These are phyloP conservation scores for Ogataea degrootiae DNA, from an alignment of 805 yeast species.

Conservation along the genomic window DNA sequence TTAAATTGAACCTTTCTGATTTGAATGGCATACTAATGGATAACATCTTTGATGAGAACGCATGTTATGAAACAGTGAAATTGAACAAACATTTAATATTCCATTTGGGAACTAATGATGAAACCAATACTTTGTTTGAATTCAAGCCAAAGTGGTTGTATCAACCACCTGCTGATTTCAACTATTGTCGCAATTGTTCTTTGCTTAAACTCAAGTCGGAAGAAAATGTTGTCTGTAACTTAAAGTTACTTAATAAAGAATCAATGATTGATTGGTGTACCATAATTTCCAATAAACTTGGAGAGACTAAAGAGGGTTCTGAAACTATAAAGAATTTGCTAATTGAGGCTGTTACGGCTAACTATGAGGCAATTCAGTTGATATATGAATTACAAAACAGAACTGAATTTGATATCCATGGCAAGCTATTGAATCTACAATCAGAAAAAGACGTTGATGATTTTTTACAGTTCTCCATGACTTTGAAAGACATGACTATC, in stretches of 20 bases:
- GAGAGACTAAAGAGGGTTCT: not conserved
- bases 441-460: conserved; percentile 38
- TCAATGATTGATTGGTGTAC: conserved; percentile 33
- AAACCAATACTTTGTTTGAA: conserved; percentile 29
- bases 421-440: conserved; percentile 23
- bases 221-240: conserved; percentile 35
- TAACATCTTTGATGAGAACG: conserved; percentile 12
- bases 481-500: conserved; percentile 48
- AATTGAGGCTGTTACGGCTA: conserved; percentile 1
- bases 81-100: conserved; percentile 26
- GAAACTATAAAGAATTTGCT: not conserved
- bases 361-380: conserved; percentile 10
- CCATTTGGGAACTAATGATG: conserved; percentile 4
- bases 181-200: conserved; percentile 44
- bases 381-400: conserved; percentile 32
- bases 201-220: conserved; percentile 29
- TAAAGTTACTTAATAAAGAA: conserved; percentile 32
- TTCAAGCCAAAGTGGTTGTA: conserved; percentile 52
- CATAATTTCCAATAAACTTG: conserved; percentile 4
- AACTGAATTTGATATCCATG: conserved; percentile 28
- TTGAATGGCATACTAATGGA: conserved; percentile 24
- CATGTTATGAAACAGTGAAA: conserved; percentile 3
- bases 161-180: conserved; percentile 25
- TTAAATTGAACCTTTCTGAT: conserved; percentile 14
- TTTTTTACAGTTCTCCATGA: conserved; percentile 41